Percentiles rank a stretch among this genome's conserved stretches.
Evolutionary conservation across 2,329 filamentous ascomycete genomes (phyloP).

Genomic region (Mycosphaerella sp.): DNA sequence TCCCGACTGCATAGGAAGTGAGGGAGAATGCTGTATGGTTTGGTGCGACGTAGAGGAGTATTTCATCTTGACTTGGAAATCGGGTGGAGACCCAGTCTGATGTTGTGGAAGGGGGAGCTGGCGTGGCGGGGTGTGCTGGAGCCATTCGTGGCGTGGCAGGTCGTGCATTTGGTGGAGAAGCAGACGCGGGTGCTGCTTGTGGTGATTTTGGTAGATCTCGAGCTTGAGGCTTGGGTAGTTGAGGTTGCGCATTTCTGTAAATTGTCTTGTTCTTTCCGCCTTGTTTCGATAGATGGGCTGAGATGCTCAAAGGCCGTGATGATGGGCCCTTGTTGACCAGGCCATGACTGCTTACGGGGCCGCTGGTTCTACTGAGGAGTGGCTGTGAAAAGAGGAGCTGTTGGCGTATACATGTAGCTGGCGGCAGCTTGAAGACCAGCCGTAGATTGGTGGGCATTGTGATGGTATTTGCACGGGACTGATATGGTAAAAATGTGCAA

Average conservation of each 20-base stretch:
- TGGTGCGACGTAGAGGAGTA: slow-evolving; percentile 26
- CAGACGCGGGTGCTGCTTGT: background rate
- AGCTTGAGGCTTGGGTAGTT: slow-evolving; percentile 11
- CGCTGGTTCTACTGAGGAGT: background rate
- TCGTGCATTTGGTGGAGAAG: background rate
- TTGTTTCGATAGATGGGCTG: slow-evolving; percentile 2
- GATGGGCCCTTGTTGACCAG: background rate
- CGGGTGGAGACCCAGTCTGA: slow-evolving; percentile 13
- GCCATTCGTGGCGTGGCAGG: background rate
- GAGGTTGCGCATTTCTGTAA: slow-evolving; percentile 13
- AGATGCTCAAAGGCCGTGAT: slow-evolving; percentile 8
- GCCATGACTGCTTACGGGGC: background rate
- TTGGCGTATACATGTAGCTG: slow-evolving; percentile 18
- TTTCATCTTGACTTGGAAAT: slow-evolving; percentile 9
- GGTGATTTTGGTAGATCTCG: slow-evolving; percentile 12
- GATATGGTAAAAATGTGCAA: too few relatives aligned
- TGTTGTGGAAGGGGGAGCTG: slow-evolving; percentile 2
- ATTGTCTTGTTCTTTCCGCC: slow-evolving; percentile 10
- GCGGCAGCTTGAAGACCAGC: slow-evolving; percentile 21
- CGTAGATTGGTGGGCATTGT: slow-evolving; percentile 16
- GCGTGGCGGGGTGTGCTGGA: background rate
- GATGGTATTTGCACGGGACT: background rate
- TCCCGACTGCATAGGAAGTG: slow-evolving; percentile 19
- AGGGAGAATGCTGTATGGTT: slow-evolving; percentile 23
- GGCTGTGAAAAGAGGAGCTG: slow-evolving; percentile 14